Conservation (phyloP, 73 alveolate species). For the Uronychia setigera region DNA sequence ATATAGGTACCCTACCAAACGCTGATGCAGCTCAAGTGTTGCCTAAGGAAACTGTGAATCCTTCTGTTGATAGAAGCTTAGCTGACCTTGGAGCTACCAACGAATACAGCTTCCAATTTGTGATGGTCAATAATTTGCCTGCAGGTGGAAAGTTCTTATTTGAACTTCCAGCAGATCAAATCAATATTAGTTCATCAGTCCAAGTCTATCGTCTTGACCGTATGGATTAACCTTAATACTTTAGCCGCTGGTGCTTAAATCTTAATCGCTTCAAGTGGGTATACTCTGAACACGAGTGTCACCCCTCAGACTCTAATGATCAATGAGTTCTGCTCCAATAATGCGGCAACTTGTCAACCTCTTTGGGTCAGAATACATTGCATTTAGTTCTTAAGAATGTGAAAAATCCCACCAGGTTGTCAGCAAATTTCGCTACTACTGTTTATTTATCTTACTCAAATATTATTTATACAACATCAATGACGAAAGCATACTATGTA, state of each 20-base stretch:
- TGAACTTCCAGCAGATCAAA: slow-evolving; percentile 28
- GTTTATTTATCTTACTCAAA: too few relatives aligned
- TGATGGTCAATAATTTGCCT: slow-evolving; percentile 17
- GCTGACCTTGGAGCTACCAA: slow-evolving; percentile 4
- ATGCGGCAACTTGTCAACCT: slow-evolving; percentile 17
- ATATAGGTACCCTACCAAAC: slow-evolving; percentile 11
- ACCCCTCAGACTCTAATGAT: not conserved
- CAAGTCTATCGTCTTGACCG: not conserved
- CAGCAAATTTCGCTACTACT: slow-evolving; percentile 37
- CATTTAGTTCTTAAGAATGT: slow-evolving; percentile 6
- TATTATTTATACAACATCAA: too few relatives aligned
- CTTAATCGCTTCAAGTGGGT: not conserved
- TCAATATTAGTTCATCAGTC: not conserved
- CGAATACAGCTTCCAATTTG: slow-evolving; percentile 9
- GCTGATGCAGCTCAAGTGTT: slow-evolving; percentile 9
- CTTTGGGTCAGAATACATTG: slow-evolving; percentile 2
- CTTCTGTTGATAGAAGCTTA: slow-evolving; percentile 10
- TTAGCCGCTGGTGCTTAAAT: not conserved
- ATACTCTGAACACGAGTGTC: not conserved
- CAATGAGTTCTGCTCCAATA: slow-evolving; percentile 37
- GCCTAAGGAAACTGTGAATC: slow-evolving; percentile 6
- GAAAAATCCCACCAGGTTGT: slow-evolving; percentile 7
- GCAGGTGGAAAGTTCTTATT: slow-evolving; percentile 17
- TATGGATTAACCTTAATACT: not conserved
- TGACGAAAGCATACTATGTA: too few relatives aligned